Percentiles rank a stretch among this genome's conserved stretches.
Conservation (phyloP, 2,329 filamentous ascomycete species). For the Fusarium euwallaceae region DNA sequence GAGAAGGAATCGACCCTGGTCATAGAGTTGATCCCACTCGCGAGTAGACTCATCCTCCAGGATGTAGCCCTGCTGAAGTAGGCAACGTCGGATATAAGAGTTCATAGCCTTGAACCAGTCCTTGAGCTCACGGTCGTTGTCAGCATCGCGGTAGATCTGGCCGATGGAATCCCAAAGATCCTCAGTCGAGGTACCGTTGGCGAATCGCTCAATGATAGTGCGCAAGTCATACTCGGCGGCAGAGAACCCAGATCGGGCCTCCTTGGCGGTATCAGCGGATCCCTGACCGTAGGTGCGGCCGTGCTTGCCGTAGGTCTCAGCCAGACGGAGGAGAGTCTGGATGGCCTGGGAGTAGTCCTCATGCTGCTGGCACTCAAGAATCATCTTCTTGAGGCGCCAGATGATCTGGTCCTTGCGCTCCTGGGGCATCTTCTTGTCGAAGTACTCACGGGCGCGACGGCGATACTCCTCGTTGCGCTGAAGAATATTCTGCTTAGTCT, state of each 20-base stretch:
- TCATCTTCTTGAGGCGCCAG: constrained; percentile 95
- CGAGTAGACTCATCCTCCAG: constrained; percentile 83
- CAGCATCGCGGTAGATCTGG: constrained; percentile 87
- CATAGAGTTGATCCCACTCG: constrained; percentile 88
- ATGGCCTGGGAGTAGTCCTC: constrained; percentile 95
- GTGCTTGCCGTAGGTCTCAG: constrained; percentile 87
- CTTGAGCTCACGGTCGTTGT: constrained; percentile 87
- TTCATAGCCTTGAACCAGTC: constrained; percentile 89
- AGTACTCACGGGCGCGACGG: constrained; percentile 75
- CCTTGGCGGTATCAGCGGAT: constrained; percentile 77
- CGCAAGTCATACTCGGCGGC: constrained; percentile 81
- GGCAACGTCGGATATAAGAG: constrained; percentile 81
- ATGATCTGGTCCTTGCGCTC: constrained; percentile 94
- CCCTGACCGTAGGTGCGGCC: constrained; percentile 74
- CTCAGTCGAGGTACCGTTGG: constrained; percentile 91
- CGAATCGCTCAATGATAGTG: constrained; percentile 93
- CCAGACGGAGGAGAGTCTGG: constrained; percentile 84
- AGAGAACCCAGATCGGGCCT: constrained; percentile 76
- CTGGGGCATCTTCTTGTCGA: constrained; percentile 88
- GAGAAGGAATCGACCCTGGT: constrained; percentile 86
- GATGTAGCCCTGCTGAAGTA: constrained; percentile 92
- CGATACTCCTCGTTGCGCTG: constrained; percentile 59
- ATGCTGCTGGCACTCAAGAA: constrained; percentile 96
- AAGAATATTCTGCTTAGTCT: constrained; percentile 66
- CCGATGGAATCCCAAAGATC: constrained; percentile 89